Evolutionary conservation across 164 flowering plant genomes (phyloP).

Genomic region (Echeveria elegans): DNA sequence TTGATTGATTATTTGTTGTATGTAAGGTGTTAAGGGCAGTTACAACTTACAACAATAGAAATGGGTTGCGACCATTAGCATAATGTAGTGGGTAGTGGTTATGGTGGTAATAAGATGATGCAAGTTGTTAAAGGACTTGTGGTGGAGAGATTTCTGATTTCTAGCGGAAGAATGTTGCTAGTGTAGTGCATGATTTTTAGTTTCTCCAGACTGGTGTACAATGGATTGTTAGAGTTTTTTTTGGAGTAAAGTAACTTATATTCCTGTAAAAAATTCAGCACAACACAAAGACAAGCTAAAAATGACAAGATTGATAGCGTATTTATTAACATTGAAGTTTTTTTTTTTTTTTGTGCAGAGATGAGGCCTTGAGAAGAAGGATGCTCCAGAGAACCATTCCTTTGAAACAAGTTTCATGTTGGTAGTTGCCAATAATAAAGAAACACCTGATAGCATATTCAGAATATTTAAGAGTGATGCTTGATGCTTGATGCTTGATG

Average conservation of each 20-base stretch:
- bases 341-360: constrained; percentile 2
- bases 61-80: not conserved
- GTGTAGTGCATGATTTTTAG: not conserved
- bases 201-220: not conserved
- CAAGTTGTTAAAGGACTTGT: not conserved
- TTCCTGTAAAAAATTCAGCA: too few relatives aligned
- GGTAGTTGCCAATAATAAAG: not conserved
- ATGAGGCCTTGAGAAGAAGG: not conserved
- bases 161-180: not conserved
- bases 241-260: too few relatives aligned
- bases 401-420: not conserved
- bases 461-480: too few relatives aligned
- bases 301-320: not conserved
- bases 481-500: too few relatives aligned
- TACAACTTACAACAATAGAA: not conserved
- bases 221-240: not conserved
- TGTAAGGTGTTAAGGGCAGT: not conserved
- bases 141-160: not conserved
- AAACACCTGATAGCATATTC: too few relatives aligned
- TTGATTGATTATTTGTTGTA: not conserved
- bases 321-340: not conserved
- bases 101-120: not conserved
- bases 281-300: too few relatives aligned
- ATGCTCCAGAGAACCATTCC: not conserved
- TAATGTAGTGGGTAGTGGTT: not conserved